phyloP scores from a whole-genome alignment of 257 asterid species.

The Nicotiana otophora region DNA sequence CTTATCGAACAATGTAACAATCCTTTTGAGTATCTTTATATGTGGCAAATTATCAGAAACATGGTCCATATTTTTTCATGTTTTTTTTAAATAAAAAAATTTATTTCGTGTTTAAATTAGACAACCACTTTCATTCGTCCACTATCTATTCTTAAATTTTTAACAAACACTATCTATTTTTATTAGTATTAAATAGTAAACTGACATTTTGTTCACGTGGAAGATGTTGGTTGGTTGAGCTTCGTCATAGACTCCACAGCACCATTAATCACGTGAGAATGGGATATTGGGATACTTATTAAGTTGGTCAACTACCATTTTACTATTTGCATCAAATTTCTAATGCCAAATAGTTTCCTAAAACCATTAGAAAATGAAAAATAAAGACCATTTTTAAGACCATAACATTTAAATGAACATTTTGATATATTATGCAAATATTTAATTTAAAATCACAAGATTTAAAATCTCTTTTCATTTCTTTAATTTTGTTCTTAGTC shows the following conservation, averaged over 20 bases:
- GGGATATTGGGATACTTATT: neutral
- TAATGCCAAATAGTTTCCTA: neutral
- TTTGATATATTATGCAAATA: too few species aligned
- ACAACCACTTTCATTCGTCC: neutral
- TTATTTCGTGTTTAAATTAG: neutral
- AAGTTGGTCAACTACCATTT: neutral
- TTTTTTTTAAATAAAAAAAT: neutral
- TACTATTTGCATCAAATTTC: neutral
- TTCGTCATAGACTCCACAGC: neutral
- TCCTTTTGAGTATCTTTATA: neutral
- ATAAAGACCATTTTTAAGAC: too few species aligned
- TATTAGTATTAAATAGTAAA: neutral
- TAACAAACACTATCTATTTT: neutral
- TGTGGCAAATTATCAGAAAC: neutral
- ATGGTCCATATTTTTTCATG: neutral
- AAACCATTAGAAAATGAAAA: too few species aligned
- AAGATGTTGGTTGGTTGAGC: neutral
- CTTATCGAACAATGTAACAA: neutral
- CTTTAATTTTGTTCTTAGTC: too few species aligned
- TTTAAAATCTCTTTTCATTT: too few species aligned
- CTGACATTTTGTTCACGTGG: neutral
- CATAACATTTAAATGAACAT: too few species aligned
- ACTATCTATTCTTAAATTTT: neutral
- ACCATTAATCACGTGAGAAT: constrained; percentile 3
- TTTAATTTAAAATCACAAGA: too few species aligned